These are phyloP conservation scores for Rhizopogon salebrosus DNA, from an alignment of 768 basidiomycete species.

Conservation along the genomic window DNA sequence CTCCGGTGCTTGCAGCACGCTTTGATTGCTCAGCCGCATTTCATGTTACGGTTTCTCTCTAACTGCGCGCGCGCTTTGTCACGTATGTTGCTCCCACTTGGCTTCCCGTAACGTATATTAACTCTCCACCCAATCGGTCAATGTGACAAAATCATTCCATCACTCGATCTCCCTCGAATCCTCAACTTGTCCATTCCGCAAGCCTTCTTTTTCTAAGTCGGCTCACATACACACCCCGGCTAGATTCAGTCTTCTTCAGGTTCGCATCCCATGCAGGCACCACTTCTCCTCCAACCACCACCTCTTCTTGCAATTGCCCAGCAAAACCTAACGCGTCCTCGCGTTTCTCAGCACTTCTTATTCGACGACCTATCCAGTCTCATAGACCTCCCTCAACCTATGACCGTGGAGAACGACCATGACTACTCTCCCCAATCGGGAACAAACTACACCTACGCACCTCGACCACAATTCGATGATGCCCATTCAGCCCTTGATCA, in stretches of 20 bases:
- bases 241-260: conserved; percentile 6
- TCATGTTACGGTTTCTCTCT: conserved; percentile 3
- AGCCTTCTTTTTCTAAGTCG: conserved; percentile 14
- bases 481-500: conserved; percentile 23
- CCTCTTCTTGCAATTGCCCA: conserved; percentile 13
- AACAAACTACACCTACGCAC: conserved; percentile 28
- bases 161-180: conserved; percentile 9
- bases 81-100: conserved; percentile 13
- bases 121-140: conserved; percentile 22
- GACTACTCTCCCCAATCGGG: conserved; percentile 28
- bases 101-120: conserved; percentile 23
- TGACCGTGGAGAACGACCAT: conserved; percentile 32
- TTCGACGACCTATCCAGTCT: conserved; percentile 22
- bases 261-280: conserved; percentile 20
- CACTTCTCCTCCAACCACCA: conserved; percentile 21
- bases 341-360: conserved; percentile 9
- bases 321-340: conserved; percentile 7
- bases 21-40: conserved; percentile 10
- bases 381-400: conserved; percentile 21
- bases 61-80: conserved; percentile 13
- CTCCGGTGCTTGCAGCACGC: not conserved
- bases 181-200: conserved; percentile 14
- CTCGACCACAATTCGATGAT: conserved; percentile 25
- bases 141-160: conserved; percentile 18
- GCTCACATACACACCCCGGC: conserved; percentile 8